Evolutionary conservation across 2,329 filamentous ascomycete species (phyloP).

Genomic region (Coniochaeta sp.): DNA sequence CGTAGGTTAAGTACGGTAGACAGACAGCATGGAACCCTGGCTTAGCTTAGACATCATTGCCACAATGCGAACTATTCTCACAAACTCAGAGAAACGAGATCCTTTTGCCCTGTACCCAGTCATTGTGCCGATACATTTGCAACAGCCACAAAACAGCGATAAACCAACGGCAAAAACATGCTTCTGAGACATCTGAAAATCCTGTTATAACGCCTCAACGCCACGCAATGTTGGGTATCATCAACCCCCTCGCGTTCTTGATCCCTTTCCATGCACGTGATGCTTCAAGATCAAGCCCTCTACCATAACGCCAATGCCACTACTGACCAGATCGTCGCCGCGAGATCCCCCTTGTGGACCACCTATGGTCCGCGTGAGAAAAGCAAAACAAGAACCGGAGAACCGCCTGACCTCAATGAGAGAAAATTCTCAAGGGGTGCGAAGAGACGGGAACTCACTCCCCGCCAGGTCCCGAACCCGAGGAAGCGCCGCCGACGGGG

Average conservation of each 20-base stretch:
- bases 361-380: not conserved
- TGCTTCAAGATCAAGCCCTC: not conserved
- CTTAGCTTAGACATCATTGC: not conserved
- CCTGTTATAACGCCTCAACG: not conserved
- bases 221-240: not conserved
- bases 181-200: too few relatives aligned
- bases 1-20: not conserved
- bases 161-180: not conserved
- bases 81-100: not conserved
- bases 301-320: not conserved
- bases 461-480: not conserved
- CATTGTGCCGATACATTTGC: not conserved
- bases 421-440: not conserved
- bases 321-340: not conserved
- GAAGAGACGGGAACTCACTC: not conserved
- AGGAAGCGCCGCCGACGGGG: conserved; percentile 1
- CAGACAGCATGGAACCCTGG: not conserved
- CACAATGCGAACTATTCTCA: not conserved
- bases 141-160: not conserved
- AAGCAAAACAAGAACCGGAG: not conserved
- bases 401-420: too few relatives aligned
- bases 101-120: not conserved
- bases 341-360: not conserved
- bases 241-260: not conserved
- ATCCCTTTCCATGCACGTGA: not conserved